Evolutionary conservation across 768 basidiomycete species (phyloP).

Genomic region (Hemileccinum impolitum): DNA sequence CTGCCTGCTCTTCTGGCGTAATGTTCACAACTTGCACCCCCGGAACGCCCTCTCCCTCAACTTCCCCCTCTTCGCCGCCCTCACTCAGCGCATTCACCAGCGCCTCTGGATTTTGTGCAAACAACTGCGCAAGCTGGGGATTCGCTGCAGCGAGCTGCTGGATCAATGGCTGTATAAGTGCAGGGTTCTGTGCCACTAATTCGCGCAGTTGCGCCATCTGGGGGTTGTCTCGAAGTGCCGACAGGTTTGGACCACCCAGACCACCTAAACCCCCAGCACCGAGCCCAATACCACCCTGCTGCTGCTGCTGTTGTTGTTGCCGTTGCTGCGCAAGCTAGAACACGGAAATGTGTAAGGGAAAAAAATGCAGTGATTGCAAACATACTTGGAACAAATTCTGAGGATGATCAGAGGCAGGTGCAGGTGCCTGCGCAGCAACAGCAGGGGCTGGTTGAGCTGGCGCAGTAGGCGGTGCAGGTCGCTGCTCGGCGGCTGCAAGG

Average conservation of each 20-base stretch:
- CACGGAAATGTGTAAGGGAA: background rate
- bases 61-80: slow-evolving; percentile 37
- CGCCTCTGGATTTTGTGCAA: slow-evolving; percentile 70
- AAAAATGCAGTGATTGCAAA: background rate
- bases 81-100: slow-evolving; percentile 62
- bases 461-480: slow-evolving; percentile 39
- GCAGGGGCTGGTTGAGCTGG: slow-evolving; percentile 36
- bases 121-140: slow-evolving; percentile 66
- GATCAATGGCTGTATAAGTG: slow-evolving; percentile 69
- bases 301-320: slow-evolving; percentile 39
- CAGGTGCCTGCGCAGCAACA: slow-evolving; percentile 37
- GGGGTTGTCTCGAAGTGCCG: slow-evolving; percentile 56
- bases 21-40: slow-evolving; percentile 56
- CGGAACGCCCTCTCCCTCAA: slow-evolving; percentile 36
- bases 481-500: slow-evolving; percentile 26
- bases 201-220: slow-evolving; percentile 73
- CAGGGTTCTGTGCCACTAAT: slow-evolving; percentile 74
- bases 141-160: slow-evolving; percentile 78
- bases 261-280: slow-evolving; percentile 23
- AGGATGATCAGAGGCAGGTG: slow-evolving; percentile 42
- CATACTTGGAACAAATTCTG: slow-evolving; percentile 87
- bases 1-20: slow-evolving; percentile 82
- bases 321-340: slow-evolving; percentile 70
- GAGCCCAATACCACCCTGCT: slow-evolving; percentile 27
- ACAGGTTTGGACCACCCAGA: slow-evolving; percentile 38